Evolutionary conservation across 768 basidiomycete species (phyloP).

Genomic region (Trametes cingulata): DNA sequence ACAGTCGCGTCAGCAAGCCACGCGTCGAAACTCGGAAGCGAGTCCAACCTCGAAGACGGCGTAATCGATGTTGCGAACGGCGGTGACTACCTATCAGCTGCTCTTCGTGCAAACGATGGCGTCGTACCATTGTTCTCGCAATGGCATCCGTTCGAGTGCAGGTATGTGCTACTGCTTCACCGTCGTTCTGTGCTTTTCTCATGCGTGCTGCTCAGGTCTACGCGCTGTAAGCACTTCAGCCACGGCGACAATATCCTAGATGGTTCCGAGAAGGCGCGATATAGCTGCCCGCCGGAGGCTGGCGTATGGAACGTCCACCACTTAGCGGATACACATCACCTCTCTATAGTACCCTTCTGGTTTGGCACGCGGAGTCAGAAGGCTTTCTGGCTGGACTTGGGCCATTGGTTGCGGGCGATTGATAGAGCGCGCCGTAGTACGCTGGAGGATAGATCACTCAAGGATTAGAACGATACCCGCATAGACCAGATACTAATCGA

Average conservation of each 20-base stretch:
- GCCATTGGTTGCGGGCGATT: slow-evolving; percentile 39
- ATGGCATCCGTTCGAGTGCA: slow-evolving; percentile 50
- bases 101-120: slow-evolving; percentile 45
- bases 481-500: no score
- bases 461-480: no score
- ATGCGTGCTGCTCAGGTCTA: neutral
- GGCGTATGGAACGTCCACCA: slow-evolving; percentile 47
- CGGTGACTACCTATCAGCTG: neutral
- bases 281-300: slow-evolving; percentile 24
- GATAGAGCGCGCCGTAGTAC: slow-evolving; percentile 26
- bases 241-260: slow-evolving; percentile 10
- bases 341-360: slow-evolving; percentile 44
- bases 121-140: slow-evolving; percentile 52
- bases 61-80: neutral
- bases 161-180: slow-evolving; percentile 28
- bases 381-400: slow-evolving; percentile 42
- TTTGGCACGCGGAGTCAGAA: slow-evolving; percentile 36
- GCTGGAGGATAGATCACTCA: neutral
- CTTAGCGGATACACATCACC: slow-evolving; percentile 38
- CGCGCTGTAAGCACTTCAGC: slow-evolving; percentile 20
- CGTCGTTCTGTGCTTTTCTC: neutral
- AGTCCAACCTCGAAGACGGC: neutral
- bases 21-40: neutral
- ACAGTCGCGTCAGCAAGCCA: neutral
- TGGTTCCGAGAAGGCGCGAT: neutral